Base-by-base conservation (phyloP, 129 eudicot species). In the Chrysanthemum lavandulifolium region DNA sequence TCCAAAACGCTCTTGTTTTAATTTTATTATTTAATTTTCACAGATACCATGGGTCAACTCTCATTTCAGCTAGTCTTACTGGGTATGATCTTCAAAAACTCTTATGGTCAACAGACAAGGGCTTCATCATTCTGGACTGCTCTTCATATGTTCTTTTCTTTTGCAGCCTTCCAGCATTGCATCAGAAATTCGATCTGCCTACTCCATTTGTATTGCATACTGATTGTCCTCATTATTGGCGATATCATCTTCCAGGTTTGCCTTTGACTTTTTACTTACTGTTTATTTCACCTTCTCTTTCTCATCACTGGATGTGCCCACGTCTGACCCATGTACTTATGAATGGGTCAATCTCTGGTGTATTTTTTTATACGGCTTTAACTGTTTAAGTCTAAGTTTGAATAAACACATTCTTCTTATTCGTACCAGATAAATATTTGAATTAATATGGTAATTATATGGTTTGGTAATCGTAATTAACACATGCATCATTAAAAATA, bases 191-290 rank as follows among this genome's bases (percentile, higher is more conserved):
- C 74, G 98, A 92, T 85, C 80, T 92, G 49, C 98, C 98, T 3
- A 88, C 91, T 73, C 98, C 96, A 21, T 92, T 92, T 72, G 88
- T 92, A 8, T 59, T 89, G 74, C 95, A 92, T 78, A 87, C 98
- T 0, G 98, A 92, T 51, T 92, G 98, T 76, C 98, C 98, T 49
- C 98, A 93, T 83, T 93, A 87, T 77, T 93, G 98, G 98, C 88
- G 98, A 6, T 84, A 61, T 76, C 98, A 87, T 82, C 88, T 85
- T 70, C 90, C 92, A 85, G 98, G 98, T 93, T 66, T 63, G 73
- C 11, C 45, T 71, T 27, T 65, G 3, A 16, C 15, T 43, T 65
- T 25, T 21, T 7, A 40, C 47, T 6, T 40, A 2, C 47, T 40
- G 10, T 7, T 40, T 40, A 40, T 40, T 36, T 31, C 21, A 69